Base-by-base conservation (phyloP, 108 stramenopile species). In the Aurantiochytrium sp. region DNA sequence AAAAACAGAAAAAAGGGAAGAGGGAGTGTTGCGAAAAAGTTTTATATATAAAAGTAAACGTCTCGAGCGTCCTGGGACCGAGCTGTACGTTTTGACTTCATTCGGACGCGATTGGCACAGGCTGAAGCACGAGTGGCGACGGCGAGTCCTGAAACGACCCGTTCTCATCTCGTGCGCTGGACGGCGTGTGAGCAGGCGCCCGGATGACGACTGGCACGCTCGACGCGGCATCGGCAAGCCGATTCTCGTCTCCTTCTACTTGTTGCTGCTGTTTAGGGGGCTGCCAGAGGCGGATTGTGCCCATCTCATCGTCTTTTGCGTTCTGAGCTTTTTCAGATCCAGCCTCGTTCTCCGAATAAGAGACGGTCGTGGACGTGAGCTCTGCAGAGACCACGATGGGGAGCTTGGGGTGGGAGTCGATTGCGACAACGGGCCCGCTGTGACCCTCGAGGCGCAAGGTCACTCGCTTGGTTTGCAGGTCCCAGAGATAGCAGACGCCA, bases 401-500 rank as follows among this genome's bases (percentile, higher is more conserved):
- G 14, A n/a, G 44, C 25, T 42, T 47, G 10, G 88, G 88, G 89
- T 97, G 97, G 0, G 95, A 93, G 87, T 92, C 95, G 42, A 97
- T 93, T 18, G 95, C 96, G 83, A 97, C 87, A 18, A 97, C 96
- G 5, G 93, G 95, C 87, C 94, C 96, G 5, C 87, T 88, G 88
- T 97, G 97, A 44, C 93, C 95, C 60, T 95, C 92, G 89, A 97
- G 91, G 44, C 92, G 91, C 87, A 96, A 96, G 43, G 93, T 91
- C 23, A 96, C 91, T 72, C 94, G 88, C 71, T 94, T 89, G 58
- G 93, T 94, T 49, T 97, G 95, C 89, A 98, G 71, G 91, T 97
- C 97, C 89, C 96, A 98, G 51, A 98, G 58, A 60, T 95, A 92
- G 5, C 97, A 91, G 72, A 92, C 92, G 16, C 98, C 98, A 71